Evolutionary conservation across 805 yeast species (phyloP).

Genomic region (Maudiozyma saulgeensis): DNA sequence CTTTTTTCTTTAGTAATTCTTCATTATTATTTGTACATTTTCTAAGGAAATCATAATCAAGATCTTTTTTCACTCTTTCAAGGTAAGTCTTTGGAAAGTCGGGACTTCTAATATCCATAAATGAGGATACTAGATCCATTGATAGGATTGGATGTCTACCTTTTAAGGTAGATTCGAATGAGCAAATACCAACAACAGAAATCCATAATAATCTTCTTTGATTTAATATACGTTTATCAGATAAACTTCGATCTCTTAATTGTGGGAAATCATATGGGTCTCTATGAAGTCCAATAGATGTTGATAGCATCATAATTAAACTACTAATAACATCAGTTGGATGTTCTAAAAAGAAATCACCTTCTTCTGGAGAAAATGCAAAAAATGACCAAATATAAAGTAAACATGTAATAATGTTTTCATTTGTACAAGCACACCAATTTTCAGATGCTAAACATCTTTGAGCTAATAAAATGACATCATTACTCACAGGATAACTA

Average conservation of each 20-base stretch:
- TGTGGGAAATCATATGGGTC: conserved; percentile 26
- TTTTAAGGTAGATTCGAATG: conserved; percentile 24
- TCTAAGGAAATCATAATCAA: conserved; percentile 3
- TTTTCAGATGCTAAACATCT: conserved; percentile 23
- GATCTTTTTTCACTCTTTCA: conserved; percentile 15
- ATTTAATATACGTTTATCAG: conserved; percentile 17
- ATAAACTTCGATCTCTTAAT: conserved; percentile 9
- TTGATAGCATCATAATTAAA: conserved; percentile 22
- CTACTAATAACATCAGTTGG: conserved; percentile 29
- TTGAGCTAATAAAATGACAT: conserved; percentile 20
- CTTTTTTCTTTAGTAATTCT: conserved; percentile 2
- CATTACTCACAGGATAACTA: conserved; percentile 21
- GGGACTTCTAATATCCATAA: conserved; percentile 14
- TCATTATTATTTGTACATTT: neutral
- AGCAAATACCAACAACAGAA: conserved; percentile 16
- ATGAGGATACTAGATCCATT: conserved; percentile 10
- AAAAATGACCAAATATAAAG: conserved; percentile 28
- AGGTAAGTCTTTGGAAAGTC: conserved; percentile 12
- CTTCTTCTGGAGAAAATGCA: conserved; percentile 29
- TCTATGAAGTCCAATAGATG: conserved; percentile 27
- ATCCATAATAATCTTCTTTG: conserved; percentile 28
- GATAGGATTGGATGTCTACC: conserved; percentile 23
- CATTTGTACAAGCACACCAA: conserved; percentile 26
- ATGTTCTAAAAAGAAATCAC: conserved; percentile 27
- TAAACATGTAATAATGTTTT: conserved; percentile 23